These are phyloP conservation scores for Pythium rhizo-oryzae DNA, from an alignment of 352 stramenopile species.

Conservation along the genomic window DNA sequence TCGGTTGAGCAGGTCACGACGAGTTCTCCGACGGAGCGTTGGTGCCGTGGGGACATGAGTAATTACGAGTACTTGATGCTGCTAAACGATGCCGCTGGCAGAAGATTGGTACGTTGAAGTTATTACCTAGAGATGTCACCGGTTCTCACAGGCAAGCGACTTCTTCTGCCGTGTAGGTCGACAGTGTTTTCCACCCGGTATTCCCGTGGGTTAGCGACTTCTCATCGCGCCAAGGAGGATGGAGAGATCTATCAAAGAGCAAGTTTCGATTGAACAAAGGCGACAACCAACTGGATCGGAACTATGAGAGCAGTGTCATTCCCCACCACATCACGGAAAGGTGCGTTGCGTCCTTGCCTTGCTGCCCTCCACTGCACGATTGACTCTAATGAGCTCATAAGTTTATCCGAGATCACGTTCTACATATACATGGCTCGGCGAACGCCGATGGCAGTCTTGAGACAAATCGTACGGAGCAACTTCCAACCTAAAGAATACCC, in stretches of 20 bases:
- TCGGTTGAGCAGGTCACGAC: constrained; percentile 24
- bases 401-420: constrained; percentile 94
- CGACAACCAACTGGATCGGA: constrained; percentile 92
- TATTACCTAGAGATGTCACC: no score
- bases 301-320: constrained; percentile 82
- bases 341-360: constrained; percentile 22
- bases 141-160: no score
- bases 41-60: constrained; percentile 86
- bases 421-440: constrained; percentile 95
- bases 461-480: constrained; percentile 86
- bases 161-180: constrained; percentile 37
- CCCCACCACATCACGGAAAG: constrained; percentile 96
- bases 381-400: background rate
- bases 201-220: constrained; percentile 98
- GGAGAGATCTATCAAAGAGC: constrained; percentile 90
- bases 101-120: constrained; percentile 56
- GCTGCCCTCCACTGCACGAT: background rate
- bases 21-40: constrained; percentile 78
- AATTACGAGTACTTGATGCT: constrained; percentile 96
- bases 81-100: constrained; percentile 90
- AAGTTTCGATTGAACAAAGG: constrained; percentile 97
- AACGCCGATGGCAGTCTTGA: constrained; percentile 86
- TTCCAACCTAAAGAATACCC: constrained; percentile 96
- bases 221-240: constrained; percentile 49
- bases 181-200: constrained; percentile 90